A percentile compares a stretch with the other conserved stretches of the same genome.
phyloP scores from a whole-genome alignment of 2,329 filamentous ascomycete genomes.

The Colletotrichum sp. region DNA sequence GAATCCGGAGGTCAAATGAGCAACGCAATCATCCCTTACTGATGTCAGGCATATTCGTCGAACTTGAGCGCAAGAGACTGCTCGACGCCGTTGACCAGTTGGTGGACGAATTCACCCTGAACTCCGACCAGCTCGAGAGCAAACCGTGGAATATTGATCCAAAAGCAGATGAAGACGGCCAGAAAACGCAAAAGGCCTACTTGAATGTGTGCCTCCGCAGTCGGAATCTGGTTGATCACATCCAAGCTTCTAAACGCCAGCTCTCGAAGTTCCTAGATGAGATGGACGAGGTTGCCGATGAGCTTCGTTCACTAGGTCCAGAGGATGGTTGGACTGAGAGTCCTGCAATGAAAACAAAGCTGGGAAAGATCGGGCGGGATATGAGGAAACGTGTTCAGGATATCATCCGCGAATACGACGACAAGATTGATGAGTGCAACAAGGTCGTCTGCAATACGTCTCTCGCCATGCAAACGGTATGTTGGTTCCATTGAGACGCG shows the following conservation, averaged over 20 bases:
- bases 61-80: background rate
- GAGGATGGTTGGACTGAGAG: too few species aligned
- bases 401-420: slow-evolving; percentile 29
- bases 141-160: background rate
- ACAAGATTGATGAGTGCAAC: slow-evolving; percentile 30
- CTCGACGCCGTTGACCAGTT: background rate
- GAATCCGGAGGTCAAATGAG: background rate
- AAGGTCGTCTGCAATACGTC: slow-evolving; percentile 28
- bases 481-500: background rate
- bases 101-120: background rate
- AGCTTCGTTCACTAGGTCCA: background rate
- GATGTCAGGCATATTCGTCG: background rate
- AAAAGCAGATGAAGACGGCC: background rate
- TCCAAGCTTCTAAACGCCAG: background rate
- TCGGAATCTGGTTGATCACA: background rate
- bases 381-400: slow-evolving; percentile 23
- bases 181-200: background rate
- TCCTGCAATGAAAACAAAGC: background rate
- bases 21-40: background rate
- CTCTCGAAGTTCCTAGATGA: background rate
- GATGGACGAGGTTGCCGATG: background rate
- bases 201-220: background rate
- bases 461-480: slow-evolving; percentile 31
- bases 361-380: background rate
- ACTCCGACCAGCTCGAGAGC: background rate